Percentiles rank a stretch among this genome's conserved stretches.
Evolutionary conservation across 169 alveolate species (phyloP).

Genomic region (Eimeria praecox): DNA sequence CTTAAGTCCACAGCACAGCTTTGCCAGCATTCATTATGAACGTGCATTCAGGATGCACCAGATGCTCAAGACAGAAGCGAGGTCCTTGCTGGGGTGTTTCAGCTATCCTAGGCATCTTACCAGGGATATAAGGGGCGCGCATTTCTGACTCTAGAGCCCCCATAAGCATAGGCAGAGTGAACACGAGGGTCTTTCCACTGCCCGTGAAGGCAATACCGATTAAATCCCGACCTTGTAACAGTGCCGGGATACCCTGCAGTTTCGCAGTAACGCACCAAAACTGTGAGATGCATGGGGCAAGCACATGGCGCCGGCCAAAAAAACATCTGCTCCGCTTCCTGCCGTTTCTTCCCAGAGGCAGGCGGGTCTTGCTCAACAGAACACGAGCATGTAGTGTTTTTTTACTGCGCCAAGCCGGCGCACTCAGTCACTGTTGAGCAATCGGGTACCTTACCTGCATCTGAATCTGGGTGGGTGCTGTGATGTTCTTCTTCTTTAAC

Average conservation of each 20-base stretch:
- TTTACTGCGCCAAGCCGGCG: not conserved
- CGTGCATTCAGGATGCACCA: not conserved
- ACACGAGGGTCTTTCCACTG: slow-evolving; percentile 96
- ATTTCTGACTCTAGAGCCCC: slow-evolving; percentile 92
- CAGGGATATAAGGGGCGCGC: slow-evolving; percentile 84
- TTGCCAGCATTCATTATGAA: not conserved
- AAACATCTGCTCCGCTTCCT: not conserved
- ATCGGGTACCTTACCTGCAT: slow-evolving; percentile 85
- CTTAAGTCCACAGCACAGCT: not conserved
- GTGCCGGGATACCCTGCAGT: slow-evolving; percentile 93
- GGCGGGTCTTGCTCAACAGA: not conserved
- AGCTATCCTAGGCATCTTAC: slow-evolving; percentile 6
- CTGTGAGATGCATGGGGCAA: not conserved
- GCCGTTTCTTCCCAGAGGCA: not conserved
- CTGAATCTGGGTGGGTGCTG: slow-evolving; percentile 96
- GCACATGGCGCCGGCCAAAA: not conserved
- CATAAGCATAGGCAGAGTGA: slow-evolving; percentile 95
- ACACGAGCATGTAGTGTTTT: not conserved
- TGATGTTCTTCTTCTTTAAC: slow-evolving; percentile 91
- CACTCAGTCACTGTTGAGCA: not conserved
- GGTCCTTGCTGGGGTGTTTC: not conserved
- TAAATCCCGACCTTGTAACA: slow-evolving; percentile 93
- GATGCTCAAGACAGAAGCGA: not conserved
- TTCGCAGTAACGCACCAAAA: not conserved
- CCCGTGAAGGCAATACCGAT: slow-evolving; percentile 97